Conservation (phyloP, 371 early-diverging fungal species). For the Mucor saturninus region DNA sequence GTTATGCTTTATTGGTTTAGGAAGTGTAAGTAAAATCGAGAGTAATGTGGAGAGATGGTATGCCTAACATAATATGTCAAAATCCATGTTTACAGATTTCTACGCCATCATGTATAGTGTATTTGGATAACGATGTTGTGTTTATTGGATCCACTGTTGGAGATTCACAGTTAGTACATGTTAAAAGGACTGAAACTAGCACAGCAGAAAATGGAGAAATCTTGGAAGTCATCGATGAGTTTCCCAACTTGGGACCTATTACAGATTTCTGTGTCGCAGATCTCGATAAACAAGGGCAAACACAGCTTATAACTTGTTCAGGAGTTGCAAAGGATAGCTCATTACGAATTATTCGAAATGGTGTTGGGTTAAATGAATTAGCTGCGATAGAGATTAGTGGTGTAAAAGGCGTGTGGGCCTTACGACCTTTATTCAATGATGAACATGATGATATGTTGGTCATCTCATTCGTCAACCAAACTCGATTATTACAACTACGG, state of each 20-base stretch:
- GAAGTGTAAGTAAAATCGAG: slow-evolving; percentile 21
- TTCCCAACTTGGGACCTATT: slow-evolving; percentile 83
- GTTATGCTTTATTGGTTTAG: slow-evolving; percentile 35
- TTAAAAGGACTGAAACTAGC: slow-evolving; percentile 41
- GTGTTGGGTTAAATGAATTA: slow-evolving; percentile 83
- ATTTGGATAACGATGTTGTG: slow-evolving; percentile 76
- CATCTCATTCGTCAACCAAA: slow-evolving; percentile 63
- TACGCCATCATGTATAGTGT: slow-evolving; percentile 72
- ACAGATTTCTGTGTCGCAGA: slow-evolving; percentile 86
- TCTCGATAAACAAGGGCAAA: slow-evolving; percentile 74
- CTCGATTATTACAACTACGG: slow-evolving; percentile 37
- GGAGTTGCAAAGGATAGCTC: slow-evolving; percentile 81
- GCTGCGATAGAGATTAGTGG: slow-evolving; percentile 72
- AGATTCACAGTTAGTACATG: slow-evolving; percentile 80
- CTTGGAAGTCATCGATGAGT: slow-evolving; percentile 59
- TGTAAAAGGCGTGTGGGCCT: slow-evolving; percentile 77
- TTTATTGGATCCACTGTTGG: slow-evolving; percentile 87
- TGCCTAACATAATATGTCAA: background rate
- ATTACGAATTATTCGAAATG: slow-evolving; percentile 86
- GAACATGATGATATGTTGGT: slow-evolving; percentile 58
- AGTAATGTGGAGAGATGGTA: background rate
- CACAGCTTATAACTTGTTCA: slow-evolving; percentile 87
- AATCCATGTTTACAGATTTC: slow-evolving; percentile 45
- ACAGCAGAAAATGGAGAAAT: slow-evolving; percentile 34
- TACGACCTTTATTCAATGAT: slow-evolving; percentile 49